phyloP scores from a whole-genome alignment of 805 yeast species.

The Metschnikowia dekortorum region DNA sequence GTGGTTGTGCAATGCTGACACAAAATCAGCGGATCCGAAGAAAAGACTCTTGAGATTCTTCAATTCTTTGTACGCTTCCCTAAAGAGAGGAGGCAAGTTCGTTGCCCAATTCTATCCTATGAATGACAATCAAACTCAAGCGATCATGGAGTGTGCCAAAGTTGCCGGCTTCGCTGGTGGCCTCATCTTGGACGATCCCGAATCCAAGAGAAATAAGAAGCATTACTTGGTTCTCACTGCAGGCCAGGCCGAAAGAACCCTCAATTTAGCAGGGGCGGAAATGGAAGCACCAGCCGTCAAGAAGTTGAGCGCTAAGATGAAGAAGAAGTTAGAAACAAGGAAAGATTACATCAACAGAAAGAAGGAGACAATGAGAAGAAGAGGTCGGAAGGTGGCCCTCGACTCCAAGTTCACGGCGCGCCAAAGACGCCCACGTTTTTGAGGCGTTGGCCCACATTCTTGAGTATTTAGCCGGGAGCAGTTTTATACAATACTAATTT shows the following conservation, averaged over 20 bases:
- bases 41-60: constrained; percentile 76
- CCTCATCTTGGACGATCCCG: constrained; percentile 88
- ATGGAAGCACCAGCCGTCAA: constrained; percentile 61
- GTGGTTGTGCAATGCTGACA: constrained; percentile 97
- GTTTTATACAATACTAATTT: background rate
- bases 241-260: constrained; percentile 67
- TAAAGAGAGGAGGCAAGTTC: constrained; percentile 93
- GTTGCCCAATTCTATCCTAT: constrained; percentile 96
- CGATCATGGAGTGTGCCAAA: constrained; percentile 79
- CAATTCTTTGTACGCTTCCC: constrained; percentile 78
- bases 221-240: constrained; percentile 88
- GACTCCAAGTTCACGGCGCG: constrained; percentile 94
- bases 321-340: constrained; percentile 61
- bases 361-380: constrained; percentile 87
- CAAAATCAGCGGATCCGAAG: constrained; percentile 76
- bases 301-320: constrained; percentile 40
- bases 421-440: constrained; percentile 44
- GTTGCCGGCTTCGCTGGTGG: constrained; percentile 97
- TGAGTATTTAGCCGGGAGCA: constrained; percentile 9
- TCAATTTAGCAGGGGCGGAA: constrained; percentile 75
- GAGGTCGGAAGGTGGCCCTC: constrained; percentile 84
- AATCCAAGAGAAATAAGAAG: constrained; percentile 85
- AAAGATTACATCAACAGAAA: constrained; percentile 83
- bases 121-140: constrained; percentile 78
- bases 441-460: constrained; percentile 29